Conservation (phyloP, 306 rosid species). For the Erythrophleum fordii region DNA sequence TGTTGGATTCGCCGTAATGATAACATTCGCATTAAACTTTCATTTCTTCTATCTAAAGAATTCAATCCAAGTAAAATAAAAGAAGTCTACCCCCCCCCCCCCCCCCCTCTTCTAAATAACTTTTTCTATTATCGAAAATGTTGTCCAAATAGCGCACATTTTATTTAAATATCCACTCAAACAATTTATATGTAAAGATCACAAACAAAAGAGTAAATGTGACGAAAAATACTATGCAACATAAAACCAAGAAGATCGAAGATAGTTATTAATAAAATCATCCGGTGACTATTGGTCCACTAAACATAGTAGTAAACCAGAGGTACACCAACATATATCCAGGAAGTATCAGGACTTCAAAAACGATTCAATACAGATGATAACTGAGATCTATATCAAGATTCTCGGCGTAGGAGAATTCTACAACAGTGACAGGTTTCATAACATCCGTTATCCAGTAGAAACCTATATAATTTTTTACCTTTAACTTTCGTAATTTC, state of each 20-base stretch:
- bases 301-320: conserved; percentile 38
- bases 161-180: too few relatives aligned
- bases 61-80: too few relatives aligned
- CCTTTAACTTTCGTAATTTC: conserved; percentile 38
- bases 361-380: too few relatives aligned
- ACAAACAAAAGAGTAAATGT: not conserved
- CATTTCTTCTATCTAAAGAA: too few relatives aligned
- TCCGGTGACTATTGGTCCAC: conserved; percentile 17
- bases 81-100: too few relatives aligned
- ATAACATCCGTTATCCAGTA: conserved; percentile 29
- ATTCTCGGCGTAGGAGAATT: conserved; percentile 68
- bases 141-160: too few relatives aligned
- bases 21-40: too few relatives aligned
- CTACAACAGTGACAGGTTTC: conserved; percentile 19
- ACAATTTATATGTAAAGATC: not conserved
- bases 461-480: conserved; percentile 36
- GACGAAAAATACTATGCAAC: not conserved
- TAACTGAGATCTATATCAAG: conserved; percentile 16
- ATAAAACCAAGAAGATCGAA: not conserved
- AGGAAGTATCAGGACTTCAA: not conserved
- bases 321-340: conserved; percentile 45
- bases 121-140: too few relatives aligned
- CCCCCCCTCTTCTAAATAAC: too few relatives aligned
- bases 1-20: too few relatives aligned
- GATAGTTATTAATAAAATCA: not conserved